These are phyloP conservation scores for Tylopilus sp. DNA, from an alignment of 768 basidiomycete genomes.

Conservation along the genomic window DNA sequence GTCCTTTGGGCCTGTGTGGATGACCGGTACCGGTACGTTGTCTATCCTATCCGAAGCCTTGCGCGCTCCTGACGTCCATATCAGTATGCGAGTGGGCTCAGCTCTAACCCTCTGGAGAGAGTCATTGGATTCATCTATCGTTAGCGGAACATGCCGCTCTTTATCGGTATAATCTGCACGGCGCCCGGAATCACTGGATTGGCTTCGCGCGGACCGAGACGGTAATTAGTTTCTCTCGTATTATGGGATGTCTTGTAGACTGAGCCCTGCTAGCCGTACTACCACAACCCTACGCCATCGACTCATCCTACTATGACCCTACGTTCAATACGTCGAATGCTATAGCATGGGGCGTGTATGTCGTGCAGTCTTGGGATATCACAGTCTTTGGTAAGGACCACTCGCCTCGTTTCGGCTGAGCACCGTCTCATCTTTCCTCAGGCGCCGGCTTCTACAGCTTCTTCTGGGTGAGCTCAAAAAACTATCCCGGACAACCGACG, in stretches of 20 bases:
- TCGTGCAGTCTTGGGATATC: slow-evolving; percentile 40
- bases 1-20: slow-evolving; percentile 74
- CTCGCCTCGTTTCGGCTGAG: neutral
- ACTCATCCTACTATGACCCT: slow-evolving; percentile 38
- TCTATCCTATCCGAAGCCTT: neutral
- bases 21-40: slow-evolving; percentile 60
- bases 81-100: slow-evolving; percentile 23
- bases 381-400: slow-evolving; percentile 39
- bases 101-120: neutral
- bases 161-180: slow-evolving; percentile 48
- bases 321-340: slow-evolving; percentile 27
- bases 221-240: slow-evolving; percentile 20
- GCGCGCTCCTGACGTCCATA: slow-evolving; percentile 8
- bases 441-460: slow-evolving; percentile 53
- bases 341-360: slow-evolving; percentile 42
- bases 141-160: slow-evolving; percentile 44
- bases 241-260: neutral
- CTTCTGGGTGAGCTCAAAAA: slow-evolving; percentile 38
- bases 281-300: slow-evolving; percentile 42
- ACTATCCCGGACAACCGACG: no score
- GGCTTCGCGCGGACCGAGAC: slow-evolving; percentile 54
- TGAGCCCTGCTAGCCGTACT: slow-evolving; percentile 47
- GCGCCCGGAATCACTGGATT: slow-evolving; percentile 46
- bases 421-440: slow-evolving; percentile 13
- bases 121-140: neutral